phyloP scores from a whole-genome alignment of 805 yeast genomes.

The Lipomyces orientalis region DNA sequence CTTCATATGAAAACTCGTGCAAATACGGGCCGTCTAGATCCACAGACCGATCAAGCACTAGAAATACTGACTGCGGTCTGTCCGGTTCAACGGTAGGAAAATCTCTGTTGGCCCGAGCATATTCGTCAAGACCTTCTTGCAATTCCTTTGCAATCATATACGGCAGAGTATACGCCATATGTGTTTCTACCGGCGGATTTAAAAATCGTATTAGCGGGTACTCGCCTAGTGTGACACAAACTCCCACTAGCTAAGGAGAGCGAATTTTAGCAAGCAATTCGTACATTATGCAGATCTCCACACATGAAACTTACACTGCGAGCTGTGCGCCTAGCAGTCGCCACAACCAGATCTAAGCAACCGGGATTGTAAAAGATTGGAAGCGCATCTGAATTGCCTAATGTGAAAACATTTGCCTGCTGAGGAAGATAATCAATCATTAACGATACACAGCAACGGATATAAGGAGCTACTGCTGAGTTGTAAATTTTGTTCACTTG shows the following conservation, averaged over 20 bases:
- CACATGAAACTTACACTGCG: constrained; percentile 40
- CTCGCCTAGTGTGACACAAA: constrained; percentile 83
- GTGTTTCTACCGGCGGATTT: constrained; percentile 54
- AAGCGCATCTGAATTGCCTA: constrained; percentile 64
- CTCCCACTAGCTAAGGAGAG: constrained; percentile 58
- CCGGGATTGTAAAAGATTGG: constrained; percentile 72
- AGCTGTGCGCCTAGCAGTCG: constrained; percentile 65
- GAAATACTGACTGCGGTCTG: constrained; percentile 72
- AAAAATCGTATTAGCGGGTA: constrained; percentile 84
- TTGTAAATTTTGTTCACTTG: constrained; percentile 36
- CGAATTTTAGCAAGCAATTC: background rate
- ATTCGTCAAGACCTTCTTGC: constrained; percentile 73
- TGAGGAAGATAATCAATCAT: constrained; percentile 64
- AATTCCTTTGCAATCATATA: constrained; percentile 73
- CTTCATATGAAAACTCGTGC: constrained; percentile 90
- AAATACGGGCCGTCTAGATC: constrained; percentile 83
- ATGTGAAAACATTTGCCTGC: constrained; percentile 73
- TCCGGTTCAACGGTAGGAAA: constrained; percentile 59
- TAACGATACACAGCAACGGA: constrained; percentile 49
- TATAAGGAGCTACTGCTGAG: constrained; percentile 40
- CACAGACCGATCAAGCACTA: constrained; percentile 81
- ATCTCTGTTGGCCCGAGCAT: constrained; percentile 69
- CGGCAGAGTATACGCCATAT: constrained; percentile 65
- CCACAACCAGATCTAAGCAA: constrained; percentile 65
- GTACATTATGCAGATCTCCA: background rate